phyloP scores from a whole-genome alignment of 805 yeast species.

The Saturnispora silvae region DNA sequence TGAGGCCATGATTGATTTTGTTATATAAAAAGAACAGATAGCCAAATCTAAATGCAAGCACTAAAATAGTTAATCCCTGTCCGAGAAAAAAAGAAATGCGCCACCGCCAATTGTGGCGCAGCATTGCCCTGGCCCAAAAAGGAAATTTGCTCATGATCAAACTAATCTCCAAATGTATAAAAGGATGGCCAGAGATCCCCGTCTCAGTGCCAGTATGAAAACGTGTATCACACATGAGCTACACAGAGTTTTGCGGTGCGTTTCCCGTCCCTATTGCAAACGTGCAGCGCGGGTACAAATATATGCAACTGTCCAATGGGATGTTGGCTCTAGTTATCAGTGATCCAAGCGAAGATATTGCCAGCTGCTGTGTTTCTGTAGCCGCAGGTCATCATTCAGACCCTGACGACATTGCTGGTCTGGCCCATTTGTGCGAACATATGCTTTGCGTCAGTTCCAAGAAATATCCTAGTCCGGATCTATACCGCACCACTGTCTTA shows the following conservation, averaged over 20 bases:
- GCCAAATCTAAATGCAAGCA: no score
- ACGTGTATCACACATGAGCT: no score
- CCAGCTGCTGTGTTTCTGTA: constrained; percentile 65
- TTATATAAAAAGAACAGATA: background rate
- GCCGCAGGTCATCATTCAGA: constrained; percentile 77
- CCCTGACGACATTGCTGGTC: constrained; percentile 57
- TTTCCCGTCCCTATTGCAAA: constrained; percentile 12
- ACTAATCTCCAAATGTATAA: no score
- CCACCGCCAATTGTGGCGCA: constrained; percentile 4
- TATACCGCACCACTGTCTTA: constrained; percentile 33
- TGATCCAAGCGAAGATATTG: constrained; percentile 55
- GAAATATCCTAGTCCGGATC: constrained; percentile 37
- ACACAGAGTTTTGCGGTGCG: background rate
- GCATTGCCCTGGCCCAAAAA: background rate
- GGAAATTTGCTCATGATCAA: constrained; percentile 3
- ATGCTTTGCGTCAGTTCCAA: constrained; percentile 49
- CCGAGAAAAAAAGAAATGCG: background rate
- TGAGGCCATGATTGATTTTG: constrained; percentile 24
- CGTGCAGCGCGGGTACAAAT: constrained; percentile 30
- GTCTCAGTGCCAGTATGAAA: no score
- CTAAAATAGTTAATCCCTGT: no score
- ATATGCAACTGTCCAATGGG: constrained; percentile 55
- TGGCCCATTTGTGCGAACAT: constrained; percentile 89
- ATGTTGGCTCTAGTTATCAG: constrained; percentile 58
- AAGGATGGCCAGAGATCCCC: no score